Base-by-base conservation (phyloP, 805 yeast genomes). In the Kluyveromyces aestuarii region DNA sequence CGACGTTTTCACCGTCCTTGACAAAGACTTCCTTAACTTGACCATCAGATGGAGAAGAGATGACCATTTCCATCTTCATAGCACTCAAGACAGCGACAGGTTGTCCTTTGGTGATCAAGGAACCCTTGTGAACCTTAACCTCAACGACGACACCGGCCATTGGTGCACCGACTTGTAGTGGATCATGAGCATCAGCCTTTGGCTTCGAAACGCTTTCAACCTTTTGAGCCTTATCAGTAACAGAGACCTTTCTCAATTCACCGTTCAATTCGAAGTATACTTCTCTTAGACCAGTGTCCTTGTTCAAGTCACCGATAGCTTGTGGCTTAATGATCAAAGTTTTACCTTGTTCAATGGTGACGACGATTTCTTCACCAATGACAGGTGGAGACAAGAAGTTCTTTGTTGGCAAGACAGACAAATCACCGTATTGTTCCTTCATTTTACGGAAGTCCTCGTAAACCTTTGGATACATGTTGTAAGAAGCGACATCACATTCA, bases 31-130 rank as follows among this genome's bases (percentile, higher is more conserved):
- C 87, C 44, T 84, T 82, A 53, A 93, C 80, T 64, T 77, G 80
- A 67, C 99, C 99, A 50, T 83, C 76, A 51, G 81, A 84, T 48
- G 95, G 95, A 19, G 99, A 91, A 66, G 88, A 80, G 60, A 91
- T 90, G 46, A 93, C 95, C 97, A 93, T 93, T 75, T 93, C 99
- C 99, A 91, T 91, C 80, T 91, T 91, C 99, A 91, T 91, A 55
- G 99, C 99, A 66, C 91, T 81, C 65, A 91, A 77, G 25, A 91
- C 96, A 52, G 95, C 95, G 55, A 91, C 69, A 35, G 96, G 90
- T 66, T 91, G 96, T 56, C 99, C 99, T 80, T 91, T 91, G 79
- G 87, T 88, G 56, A 93, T 96, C 55, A 84, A 84, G 47, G 82
- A 77, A 52, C 95, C 96, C 57, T 80, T 79, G 74, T 88, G 87